Conservation (phyloP, 1,139 yeast species). For the Kazachstania sp. region DNA sequence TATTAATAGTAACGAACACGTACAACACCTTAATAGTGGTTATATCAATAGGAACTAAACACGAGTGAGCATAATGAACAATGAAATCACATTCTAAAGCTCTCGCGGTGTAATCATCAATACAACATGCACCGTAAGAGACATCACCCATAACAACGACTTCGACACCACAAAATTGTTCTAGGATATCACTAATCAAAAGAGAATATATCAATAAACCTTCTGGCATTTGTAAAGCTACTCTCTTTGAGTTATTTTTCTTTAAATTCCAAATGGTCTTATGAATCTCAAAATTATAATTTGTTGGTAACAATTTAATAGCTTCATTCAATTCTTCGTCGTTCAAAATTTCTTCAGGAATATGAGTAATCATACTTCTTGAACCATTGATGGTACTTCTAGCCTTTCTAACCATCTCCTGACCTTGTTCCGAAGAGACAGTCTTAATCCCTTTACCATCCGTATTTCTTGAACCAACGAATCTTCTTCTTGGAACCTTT, state of each 20-base stretch:
- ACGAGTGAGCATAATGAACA: constrained; percentile 95
- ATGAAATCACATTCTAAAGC: constrained; percentile 89
- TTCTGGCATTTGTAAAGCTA: constrained; percentile 96
- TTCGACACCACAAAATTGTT: constrained; percentile 82
- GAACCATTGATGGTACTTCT: constrained; percentile 26
- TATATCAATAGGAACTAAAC: constrained; percentile 90
- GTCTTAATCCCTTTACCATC: constrained; percentile 11
- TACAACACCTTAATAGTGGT: constrained; percentile 84
- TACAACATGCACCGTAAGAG: constrained; percentile 97
- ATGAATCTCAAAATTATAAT: constrained; percentile 91
- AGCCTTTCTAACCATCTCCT: constrained; percentile 28
- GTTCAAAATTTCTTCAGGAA: constrained; percentile 78
- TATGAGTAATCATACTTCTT: constrained; percentile 68
- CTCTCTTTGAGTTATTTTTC: constrained; percentile 62
- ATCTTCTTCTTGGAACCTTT: constrained; percentile 34
- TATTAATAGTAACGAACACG: constrained; percentile 85
- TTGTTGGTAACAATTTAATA: constrained; percentile 69
- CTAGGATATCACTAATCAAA: constrained; percentile 79
- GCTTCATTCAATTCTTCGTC: constrained; percentile 78
- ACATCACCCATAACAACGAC: constrained; percentile 98
- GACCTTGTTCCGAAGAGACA: constrained; percentile 8
- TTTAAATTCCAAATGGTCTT: constrained; percentile 90
- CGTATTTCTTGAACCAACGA: constrained; percentile 36
- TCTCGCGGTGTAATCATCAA: constrained; percentile 91
- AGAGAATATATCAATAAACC: constrained; percentile 84